These are phyloP conservation scores for Aspergillus panamensis DNA, from an alignment of 495 filamentous ascomycete species.

Conservation along the genomic window DNA sequence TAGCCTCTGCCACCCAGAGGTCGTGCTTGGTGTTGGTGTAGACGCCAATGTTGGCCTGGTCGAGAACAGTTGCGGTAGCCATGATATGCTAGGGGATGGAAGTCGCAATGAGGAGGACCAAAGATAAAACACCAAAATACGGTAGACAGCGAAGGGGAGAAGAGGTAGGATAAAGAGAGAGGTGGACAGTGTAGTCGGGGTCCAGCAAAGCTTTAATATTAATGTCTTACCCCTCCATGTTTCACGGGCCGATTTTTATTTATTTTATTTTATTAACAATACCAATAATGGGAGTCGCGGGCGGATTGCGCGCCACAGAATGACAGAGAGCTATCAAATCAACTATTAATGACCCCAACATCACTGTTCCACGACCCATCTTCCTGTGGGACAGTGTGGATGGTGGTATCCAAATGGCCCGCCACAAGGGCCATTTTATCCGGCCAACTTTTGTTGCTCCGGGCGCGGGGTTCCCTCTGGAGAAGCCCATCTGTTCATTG, in stretches of 20 bases:
- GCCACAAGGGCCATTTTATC: slow-evolving; percentile 17
- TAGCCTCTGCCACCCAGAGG: slow-evolving; percentile 79
- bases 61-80: slow-evolving; percentile 38
- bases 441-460: slow-evolving; percentile 3
- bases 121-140: background rate
- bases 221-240: slow-evolving; percentile 19
- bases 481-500: background rate
- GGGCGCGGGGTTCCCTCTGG: slow-evolving; percentile 7
- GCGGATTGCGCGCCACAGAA: slow-evolving; percentile 11
- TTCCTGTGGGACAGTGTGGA: slow-evolving; percentile 14
- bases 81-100: slow-evolving; percentile 20
- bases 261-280: background rate
- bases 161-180: slow-evolving; percentile 12
- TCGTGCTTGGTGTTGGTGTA: slow-evolving; percentile 92
- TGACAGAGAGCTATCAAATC: background rate
- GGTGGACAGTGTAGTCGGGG: slow-evolving; percentile 10
- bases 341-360: background rate
- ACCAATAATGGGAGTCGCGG: background rate
- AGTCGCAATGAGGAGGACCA: background rate
- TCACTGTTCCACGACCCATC: slow-evolving; percentile 2
- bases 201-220: slow-evolving; percentile 24
- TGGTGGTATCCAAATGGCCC: slow-evolving; percentile 12
- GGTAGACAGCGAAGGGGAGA: slow-evolving; percentile 6
- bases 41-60: slow-evolving; percentile 87
- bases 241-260: slow-evolving; percentile 4